Evolutionary conservation across 495 filamentous ascomycete species (phyloP).

Genomic region (Thermothielavioides terrestris): DNA sequence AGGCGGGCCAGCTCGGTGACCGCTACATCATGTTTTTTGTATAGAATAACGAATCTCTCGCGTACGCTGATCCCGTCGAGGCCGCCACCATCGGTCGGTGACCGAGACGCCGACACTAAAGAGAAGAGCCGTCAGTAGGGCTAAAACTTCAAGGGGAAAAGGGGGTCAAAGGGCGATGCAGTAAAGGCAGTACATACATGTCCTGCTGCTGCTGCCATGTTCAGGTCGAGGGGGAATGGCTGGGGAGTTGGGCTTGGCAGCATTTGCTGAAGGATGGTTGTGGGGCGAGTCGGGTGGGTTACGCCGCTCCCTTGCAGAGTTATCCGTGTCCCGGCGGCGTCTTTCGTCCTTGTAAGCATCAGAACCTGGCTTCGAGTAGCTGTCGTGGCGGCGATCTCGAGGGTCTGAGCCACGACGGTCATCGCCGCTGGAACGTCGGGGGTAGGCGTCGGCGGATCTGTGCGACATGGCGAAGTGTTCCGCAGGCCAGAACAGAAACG

Average conservation of each 20-base stretch:
- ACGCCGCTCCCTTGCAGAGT: not conserved
- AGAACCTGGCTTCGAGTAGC: not conserved
- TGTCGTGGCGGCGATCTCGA: conserved; percentile 11
- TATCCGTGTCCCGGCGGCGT: conserved; percentile 4
- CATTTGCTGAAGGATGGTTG: not conserved
- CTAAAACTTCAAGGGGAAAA: no score
- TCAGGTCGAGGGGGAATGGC: not conserved
- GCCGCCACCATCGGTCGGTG: not conserved
- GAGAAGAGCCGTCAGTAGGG: not conserved
- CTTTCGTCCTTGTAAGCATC: conserved; percentile 3
- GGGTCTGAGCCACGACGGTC: conserved; percentile 13
- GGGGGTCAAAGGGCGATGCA: no score
- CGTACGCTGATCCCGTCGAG: not conserved
- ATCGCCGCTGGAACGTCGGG: conserved; percentile 15
- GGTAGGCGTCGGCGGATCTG: conserved; percentile 12
- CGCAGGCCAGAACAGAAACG: not conserved
- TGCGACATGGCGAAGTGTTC: conserved; percentile 14
- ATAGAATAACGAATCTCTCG: not conserved
- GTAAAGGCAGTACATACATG: not conserved
- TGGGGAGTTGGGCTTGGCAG: not conserved
- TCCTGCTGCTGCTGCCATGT: not conserved
- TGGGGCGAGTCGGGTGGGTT: not conserved
- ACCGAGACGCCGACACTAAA: not conserved
- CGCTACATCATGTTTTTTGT: not conserved
- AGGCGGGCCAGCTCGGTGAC: not conserved